A percentile compares a stretch with the other conserved stretches of the same genome.
These are phyloP conservation scores for Calycina marina DNA, from an alignment of 2,329 filamentous ascomycete species.

Conservation along the genomic window DNA sequence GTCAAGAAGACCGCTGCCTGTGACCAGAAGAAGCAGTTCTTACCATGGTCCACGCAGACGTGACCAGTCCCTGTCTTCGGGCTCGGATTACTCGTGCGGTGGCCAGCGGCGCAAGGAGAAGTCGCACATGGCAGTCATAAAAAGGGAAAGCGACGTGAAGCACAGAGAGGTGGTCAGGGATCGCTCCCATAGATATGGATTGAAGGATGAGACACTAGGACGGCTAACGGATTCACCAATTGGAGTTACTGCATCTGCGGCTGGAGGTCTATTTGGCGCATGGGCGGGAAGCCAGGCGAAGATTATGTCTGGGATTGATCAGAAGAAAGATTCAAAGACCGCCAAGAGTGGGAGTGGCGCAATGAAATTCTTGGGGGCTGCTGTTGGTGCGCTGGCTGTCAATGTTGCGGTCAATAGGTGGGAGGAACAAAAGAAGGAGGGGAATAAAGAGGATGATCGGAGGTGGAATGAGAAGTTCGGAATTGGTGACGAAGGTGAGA, in stretches of 20 bases:
- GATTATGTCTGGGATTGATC: constrained; percentile 8
- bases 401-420: constrained; percentile 16
- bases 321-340: constrained; percentile 6
- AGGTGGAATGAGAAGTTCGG: constrained; percentile 10
- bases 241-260: constrained; percentile 11
- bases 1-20: constrained; percentile 4
- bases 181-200: constrained; percentile 7
- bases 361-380: constrained; percentile 16
- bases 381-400: constrained; percentile 14
- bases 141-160: too few relatives aligned
- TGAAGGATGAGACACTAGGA: constrained; percentile 14
- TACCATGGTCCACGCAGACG: constrained; percentile 7
- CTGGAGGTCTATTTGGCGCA: constrained; percentile 15
- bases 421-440: constrained; percentile 10
- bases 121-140: too few relatives aligned
- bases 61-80: not conserved
- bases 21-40: constrained; percentile 7
- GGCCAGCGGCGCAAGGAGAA: not conserved
- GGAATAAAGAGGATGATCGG: constrained; percentile 6
- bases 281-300: constrained; percentile 17
- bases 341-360: constrained; percentile 7
- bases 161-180: constrained; percentile 5
- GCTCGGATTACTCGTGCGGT: not conserved
- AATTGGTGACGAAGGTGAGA: constrained; percentile 2
- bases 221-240: constrained; percentile 11